A percentile compares a stretch with the other conserved stretches of the same genome.
Evolutionary conservation across 768 basidiomycete species (phyloP).

Genomic region (Tubosaeta sp.): DNA sequence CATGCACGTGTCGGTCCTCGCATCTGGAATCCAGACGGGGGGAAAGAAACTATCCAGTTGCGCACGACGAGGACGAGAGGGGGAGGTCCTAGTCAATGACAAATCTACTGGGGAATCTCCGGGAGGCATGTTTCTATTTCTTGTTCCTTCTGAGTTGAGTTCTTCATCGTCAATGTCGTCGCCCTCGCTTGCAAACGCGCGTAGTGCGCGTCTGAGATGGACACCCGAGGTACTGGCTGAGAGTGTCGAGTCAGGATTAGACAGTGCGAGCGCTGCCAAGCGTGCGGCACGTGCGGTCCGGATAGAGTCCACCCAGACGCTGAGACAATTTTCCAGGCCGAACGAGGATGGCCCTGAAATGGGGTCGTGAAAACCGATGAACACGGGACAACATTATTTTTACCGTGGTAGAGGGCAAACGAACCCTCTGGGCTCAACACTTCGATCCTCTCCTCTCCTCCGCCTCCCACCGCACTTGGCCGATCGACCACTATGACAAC

Average conservation of each 20-base stretch:
- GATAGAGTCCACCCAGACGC: slow-evolving; percentile 65
- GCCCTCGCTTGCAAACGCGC: slow-evolving; percentile 58
- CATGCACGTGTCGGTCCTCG: slow-evolving; percentile 81
- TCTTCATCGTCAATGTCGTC: slow-evolving; percentile 31
- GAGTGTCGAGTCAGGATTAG: slow-evolving; percentile 75
- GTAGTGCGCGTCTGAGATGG: slow-evolving; percentile 68
- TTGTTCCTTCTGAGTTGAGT: slow-evolving; percentile 44
- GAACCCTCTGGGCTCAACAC: slow-evolving; percentile 73
- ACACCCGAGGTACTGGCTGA: slow-evolving; percentile 73
- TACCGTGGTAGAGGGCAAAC: slow-evolving; percentile 71
- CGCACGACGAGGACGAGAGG: slow-evolving; percentile 22
- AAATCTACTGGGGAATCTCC: neutral
- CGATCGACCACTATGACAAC: slow-evolving; percentile 50
- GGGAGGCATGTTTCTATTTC: slow-evolving; percentile 34
- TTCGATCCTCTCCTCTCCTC: slow-evolving; percentile 60
- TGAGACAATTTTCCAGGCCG: slow-evolving; percentile 24
- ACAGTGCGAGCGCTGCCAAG: slow-evolving; percentile 66
- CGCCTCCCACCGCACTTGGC: slow-evolving; percentile 12
- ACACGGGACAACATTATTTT: slow-evolving; percentile 8
- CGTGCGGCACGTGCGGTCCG: slow-evolving; percentile 65
- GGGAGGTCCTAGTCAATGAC: neutral
- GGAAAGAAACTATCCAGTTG: slow-evolving; percentile 64
- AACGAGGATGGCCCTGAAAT: slow-evolving; percentile 2
- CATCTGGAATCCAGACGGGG: slow-evolving; percentile 90
- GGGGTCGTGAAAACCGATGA: neutral